A percentile compares a stretch with the other conserved stretches of the same genome.
Evolutionary conservation across 1,139 yeast species (phyloP).

Genomic region (Geotrichum restrictum): DNA sequence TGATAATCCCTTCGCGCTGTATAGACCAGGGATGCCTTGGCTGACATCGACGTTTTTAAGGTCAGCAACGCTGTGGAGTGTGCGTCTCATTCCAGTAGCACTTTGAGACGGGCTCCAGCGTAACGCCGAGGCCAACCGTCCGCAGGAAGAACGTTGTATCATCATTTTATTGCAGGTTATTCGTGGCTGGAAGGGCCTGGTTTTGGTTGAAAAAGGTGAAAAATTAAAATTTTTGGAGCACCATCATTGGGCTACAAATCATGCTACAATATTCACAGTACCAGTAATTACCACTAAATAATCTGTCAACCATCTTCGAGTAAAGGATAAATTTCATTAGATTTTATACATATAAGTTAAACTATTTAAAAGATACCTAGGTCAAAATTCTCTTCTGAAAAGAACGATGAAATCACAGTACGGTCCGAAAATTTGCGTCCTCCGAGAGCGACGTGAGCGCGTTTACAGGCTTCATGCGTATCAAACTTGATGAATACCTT

Average conservation of each 20-base stretch:
- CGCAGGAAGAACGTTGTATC: constrained; percentile 1
- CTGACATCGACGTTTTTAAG: constrained; percentile 32
- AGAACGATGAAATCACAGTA: constrained; percentile 62
- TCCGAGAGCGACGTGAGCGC: constrained; percentile 59
- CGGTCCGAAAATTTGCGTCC: constrained; percentile 70
- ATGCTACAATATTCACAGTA: background rate
- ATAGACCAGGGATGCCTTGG: constrained; percentile 68
- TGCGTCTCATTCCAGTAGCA: constrained; percentile 4
- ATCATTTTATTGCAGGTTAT: background rate
- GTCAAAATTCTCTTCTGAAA: constrained; percentile 52
- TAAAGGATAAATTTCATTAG: background rate
- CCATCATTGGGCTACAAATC: constrained; percentile 4
- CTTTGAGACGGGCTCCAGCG: constrained; percentile 1
- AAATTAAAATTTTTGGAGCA: constrained; percentile 7
- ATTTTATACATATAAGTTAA: constrained; percentile 6
- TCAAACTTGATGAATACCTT: constrained; percentile 66
- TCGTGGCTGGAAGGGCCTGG: background rate
- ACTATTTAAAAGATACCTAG: constrained; percentile 33
- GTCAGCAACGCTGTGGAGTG: constrained; percentile 34
- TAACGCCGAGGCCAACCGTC: constrained; percentile 3
- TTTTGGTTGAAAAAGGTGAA: constrained; percentile 2
- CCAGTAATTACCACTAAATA: background rate
- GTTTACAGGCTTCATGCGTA: constrained; percentile 48
- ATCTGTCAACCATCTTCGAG: background rate
- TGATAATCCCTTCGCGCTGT: constrained; percentile 64